A percentile compares a stretch with the other conserved stretches of the same genome.
phyloP scores from a whole-genome alignment of 176 grass and related monocot species.

The Eremochloa ophiuroides region DNA sequence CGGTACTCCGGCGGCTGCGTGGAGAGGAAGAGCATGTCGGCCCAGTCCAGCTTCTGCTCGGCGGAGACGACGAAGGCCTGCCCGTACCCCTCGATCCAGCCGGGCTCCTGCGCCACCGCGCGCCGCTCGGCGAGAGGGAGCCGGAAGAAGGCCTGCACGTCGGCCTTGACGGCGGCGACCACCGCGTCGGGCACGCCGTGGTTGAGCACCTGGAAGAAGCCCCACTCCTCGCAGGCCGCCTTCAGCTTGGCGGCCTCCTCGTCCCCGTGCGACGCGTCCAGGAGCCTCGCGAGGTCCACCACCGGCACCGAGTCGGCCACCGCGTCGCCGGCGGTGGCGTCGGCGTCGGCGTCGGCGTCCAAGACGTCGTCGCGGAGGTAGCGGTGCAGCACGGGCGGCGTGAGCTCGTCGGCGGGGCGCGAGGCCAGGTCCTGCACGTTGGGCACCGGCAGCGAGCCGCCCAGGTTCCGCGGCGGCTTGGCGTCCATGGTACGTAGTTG shows the following conservation, averaged over 20 bases:
- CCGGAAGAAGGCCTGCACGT: conserved; percentile 25
- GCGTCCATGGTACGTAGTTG: not conserved
- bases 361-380: conserved; percentile 8
- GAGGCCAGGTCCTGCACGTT: conserved; percentile 41
- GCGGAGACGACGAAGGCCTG: conserved; percentile 47
- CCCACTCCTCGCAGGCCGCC: conserved; percentile 38
- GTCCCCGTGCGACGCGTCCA: not conserved
- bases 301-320: not conserved
- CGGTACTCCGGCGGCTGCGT: conserved; percentile 42
- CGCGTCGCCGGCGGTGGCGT: no score
- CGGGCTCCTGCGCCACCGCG: conserved; percentile 15
- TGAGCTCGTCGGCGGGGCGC: not conserved
- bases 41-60: conserved; percentile 63
- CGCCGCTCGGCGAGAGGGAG: conserved; percentile 31
- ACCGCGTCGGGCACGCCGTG: conserved; percentile 34
- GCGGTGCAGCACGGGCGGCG: conserved; percentile 20
- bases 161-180: conserved; percentile 16
- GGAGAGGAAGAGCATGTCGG: conserved; percentile 35
- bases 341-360: not conserved
- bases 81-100: conserved; percentile 46
- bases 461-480: conserved; percentile 18
- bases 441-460: conserved; percentile 44
- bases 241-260: conserved; percentile 29
- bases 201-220: conserved; percentile 43
- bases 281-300: conserved; percentile 19